These are phyloP conservation scores for Trametes punicea DNA, from an alignment of 768 basidiomycete species.

Conservation along the genomic window DNA sequence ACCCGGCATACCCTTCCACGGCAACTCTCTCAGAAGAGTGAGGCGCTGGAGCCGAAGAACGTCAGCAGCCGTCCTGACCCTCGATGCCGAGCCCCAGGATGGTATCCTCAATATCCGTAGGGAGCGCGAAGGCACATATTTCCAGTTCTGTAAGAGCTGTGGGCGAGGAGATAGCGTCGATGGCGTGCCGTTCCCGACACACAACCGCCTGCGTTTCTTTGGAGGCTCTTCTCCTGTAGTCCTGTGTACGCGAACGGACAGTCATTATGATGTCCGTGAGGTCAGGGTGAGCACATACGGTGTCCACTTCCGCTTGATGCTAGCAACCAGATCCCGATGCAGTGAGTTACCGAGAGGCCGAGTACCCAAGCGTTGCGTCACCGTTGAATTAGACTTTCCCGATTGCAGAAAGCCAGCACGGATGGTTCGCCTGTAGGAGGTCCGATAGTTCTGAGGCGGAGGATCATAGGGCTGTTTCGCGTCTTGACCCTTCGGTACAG, in stretches of 20 bases:
- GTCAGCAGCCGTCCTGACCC: background rate
- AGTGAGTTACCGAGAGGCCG: background rate
- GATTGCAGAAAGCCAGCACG: too few relatives aligned
- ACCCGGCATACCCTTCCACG: background rate
- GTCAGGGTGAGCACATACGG: background rate
- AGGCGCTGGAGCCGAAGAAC: background rate
- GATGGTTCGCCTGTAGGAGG: too few relatives aligned
- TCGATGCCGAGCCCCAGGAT: background rate
- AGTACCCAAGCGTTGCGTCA: background rate
- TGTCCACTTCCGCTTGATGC: background rate
- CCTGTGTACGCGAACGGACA: too few relatives aligned
- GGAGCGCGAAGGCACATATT: too few relatives aligned
- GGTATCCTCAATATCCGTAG: background rate
- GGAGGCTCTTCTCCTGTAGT: background rate
- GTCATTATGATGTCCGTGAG: too few relatives aligned
- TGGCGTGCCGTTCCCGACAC: too few relatives aligned
- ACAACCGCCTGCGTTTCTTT: background rate
- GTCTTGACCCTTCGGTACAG: too few relatives aligned
- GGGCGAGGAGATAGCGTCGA: too few relatives aligned
- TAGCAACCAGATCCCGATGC: background rate
- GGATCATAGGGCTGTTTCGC: too few relatives aligned
- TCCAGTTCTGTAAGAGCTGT: too few relatives aligned
- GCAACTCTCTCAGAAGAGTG: background rate
- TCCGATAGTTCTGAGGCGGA: too few relatives aligned
- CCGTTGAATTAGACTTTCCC: too few relatives aligned